Evolutionary conservation across 2,329 filamentous ascomycete species (phyloP), one percentile per base, ranked within the genome.

Genomic region (Curvularia sp.): DNA sequence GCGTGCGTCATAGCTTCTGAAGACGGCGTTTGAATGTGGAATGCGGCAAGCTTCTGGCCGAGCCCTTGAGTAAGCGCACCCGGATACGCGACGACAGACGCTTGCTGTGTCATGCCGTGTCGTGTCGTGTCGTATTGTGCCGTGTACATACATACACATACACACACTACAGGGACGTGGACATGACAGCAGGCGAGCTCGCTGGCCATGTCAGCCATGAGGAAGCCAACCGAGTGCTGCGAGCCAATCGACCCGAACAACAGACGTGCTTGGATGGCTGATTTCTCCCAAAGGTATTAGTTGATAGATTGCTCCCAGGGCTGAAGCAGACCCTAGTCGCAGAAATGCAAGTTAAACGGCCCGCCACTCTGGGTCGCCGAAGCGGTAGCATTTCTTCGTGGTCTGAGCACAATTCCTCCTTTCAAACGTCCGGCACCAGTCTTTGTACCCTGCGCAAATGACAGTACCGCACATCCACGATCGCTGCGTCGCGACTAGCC

Each of bases 371-470:
- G 67, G 68, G 67, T 67, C 65, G 60, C 60, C 67, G 64, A 64
- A 60, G 61, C 61, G 60, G 61, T 61, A 60, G 60, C 55, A 52
- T 53, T 54, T 51, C 27, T 53, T 45, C 64, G 60, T 67, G 64
- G 65, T 60, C 57, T 57, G 52, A 62, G 66, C 65, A 59, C 56
- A 54, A 54, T 55, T 64, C 57, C 59, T 57, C 67, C 60, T 54
- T 62, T 60, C 58, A 58, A 54, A 62, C 62, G 57, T 53, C 64
- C 59, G 57, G 59, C 53, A 64, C 63, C 61, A 62, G 55, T 54
- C 60, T 57, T 58, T 21, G 63, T 63, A 66, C 64, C 67, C 69
- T 72, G 67, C 64, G 68, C 70, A 73, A 73, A 77, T 75, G 71
- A 74, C 65, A 74, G 72, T 74, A 71, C 70, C 66, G 58, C 43